Conservation (phyloP, 2,329 filamentous ascomycete genomes). For the Diaporthe sp. region DNA sequence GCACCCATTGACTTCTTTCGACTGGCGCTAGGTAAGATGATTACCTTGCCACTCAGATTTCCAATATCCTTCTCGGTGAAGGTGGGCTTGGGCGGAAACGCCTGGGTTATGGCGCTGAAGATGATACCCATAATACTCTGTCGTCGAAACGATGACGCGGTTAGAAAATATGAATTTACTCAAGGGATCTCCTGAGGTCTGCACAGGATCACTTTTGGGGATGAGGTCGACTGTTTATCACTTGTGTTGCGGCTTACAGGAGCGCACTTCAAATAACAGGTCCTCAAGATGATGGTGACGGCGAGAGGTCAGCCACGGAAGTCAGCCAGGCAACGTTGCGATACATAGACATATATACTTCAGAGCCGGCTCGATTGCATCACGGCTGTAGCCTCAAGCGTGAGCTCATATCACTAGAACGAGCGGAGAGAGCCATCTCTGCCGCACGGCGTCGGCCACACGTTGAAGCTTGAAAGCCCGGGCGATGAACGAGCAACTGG, state of each 20-base stretch:
- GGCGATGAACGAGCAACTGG: background rate
- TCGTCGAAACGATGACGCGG: background rate
- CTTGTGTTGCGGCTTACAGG: background rate
- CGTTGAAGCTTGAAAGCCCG: background rate
- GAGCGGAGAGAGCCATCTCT: background rate
- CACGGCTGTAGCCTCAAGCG: background rate
- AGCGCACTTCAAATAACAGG: background rate
- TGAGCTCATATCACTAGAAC: background rate
- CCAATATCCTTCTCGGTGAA: constrained; percentile 51
- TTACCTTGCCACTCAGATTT: constrained; percentile 47
- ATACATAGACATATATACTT: background rate
- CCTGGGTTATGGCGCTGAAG: constrained; percentile 37
- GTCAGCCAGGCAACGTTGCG: background rate
- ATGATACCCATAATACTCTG: constrained; percentile 7
- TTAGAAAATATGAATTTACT: background rate
- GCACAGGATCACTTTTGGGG: background rate
- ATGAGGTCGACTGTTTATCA: constrained; percentile 2
- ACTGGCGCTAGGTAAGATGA: background rate
- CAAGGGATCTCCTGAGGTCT: background rate
- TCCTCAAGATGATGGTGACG: background rate
- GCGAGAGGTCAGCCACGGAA: constrained; percentile 3
- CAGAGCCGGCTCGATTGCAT: background rate
- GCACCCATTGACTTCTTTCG: too few relatives aligned
- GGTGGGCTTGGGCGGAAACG: constrained; percentile 47
- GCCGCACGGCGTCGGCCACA: constrained; percentile 18